Evolutionary conservation across 257 asterid genomes (phyloP), one percentile per base, ranked within the genome.

Genomic region (Solanum stenotomum): DNA sequence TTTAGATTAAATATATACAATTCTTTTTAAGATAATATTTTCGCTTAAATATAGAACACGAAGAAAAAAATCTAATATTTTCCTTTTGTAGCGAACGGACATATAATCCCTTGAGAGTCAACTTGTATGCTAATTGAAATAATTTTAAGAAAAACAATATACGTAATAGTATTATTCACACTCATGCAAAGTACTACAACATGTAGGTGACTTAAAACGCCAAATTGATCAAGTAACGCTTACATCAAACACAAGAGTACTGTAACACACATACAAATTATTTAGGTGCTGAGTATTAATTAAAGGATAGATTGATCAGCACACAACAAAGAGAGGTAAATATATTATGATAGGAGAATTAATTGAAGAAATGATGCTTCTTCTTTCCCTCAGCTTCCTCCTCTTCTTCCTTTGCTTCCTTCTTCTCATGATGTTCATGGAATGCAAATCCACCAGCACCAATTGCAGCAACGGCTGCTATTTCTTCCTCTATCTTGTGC

Each of bases 361-460:
- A n/a, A 44, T 89, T 85, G 87, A 94, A 90, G 89, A 90, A 88
- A 91, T 91, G 95, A 90, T 87, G 95, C 81, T 92, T 91, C 87
- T 93, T 89, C 88, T 92, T 90, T 34, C 96, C 97, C 90, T 93
- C 94, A 3, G 88, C 91, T 89, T 84, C 86, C 88, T 92, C 93
- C 78, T 91, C 93, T 33, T 92, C 94, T 56, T 94, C 87, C 87
- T 92, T 89, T 8, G 92, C 88, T 56, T 92, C 96, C 38, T 96
- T 93, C 92, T 96, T 94, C 85, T 93, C 94, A 70, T 94, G 98
- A 76, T 92, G 95, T 93, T 96, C 98, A 38, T 96, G 98, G 93
- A 94, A 90, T 1, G 90, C 93, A 78, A 89, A 95, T 1, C 96
- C 98, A 68, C 98, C 95, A 0, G 94, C 83, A 16, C 98, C 98